Evolutionary conservation across 805 yeast species (phyloP).

Genomic region (Sugiyamaella americana): DNA sequence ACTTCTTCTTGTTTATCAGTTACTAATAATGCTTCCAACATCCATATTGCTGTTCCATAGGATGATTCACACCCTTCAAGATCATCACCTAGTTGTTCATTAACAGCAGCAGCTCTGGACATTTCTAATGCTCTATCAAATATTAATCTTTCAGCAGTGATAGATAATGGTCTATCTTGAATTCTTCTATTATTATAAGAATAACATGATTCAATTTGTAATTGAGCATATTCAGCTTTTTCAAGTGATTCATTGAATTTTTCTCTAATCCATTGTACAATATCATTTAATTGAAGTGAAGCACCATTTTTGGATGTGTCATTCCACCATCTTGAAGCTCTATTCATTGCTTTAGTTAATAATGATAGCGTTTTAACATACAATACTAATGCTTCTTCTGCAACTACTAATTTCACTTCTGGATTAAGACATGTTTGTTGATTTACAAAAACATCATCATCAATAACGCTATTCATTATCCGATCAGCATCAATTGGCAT

Average conservation of each 20-base stretch:
- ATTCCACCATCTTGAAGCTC: conserved; percentile 90
- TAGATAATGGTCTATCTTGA: conserved; percentile 5
- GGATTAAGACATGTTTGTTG: conserved; percentile 28
- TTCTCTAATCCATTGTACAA: conserved; percentile 89
- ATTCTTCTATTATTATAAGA: neutral
- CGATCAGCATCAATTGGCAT: conserved; percentile 53
- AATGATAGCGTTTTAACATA: conserved; percentile 80
- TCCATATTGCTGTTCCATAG: conserved; percentile 90
- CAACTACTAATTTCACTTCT: conserved; percentile 40
- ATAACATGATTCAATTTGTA: conserved; percentile 23
- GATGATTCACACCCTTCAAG: conserved; percentile 75
- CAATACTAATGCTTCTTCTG: conserved; percentile 81
- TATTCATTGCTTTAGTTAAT: conserved; percentile 77
- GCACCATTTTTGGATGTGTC: conserved; percentile 30
- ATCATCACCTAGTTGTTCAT: conserved; percentile 73
- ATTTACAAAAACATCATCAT: conserved; percentile 2
- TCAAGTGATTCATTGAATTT: conserved; percentile 84
- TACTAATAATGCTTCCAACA: conserved; percentile 81
- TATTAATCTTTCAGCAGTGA: conserved; percentile 72
- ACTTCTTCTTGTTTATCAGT: conserved; percentile 32
- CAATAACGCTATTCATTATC: neutral
- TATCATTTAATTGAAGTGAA: conserved; percentile 31
- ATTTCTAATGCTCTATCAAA: conserved; percentile 93
- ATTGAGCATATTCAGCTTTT: conserved; percentile 73
- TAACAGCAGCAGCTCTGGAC: conserved; percentile 84